Evolutionary conservation across 345 rosid species (phyloP), one percentile per base, ranked within the genome.

Genomic region (Eutrema japonicum): DNA sequence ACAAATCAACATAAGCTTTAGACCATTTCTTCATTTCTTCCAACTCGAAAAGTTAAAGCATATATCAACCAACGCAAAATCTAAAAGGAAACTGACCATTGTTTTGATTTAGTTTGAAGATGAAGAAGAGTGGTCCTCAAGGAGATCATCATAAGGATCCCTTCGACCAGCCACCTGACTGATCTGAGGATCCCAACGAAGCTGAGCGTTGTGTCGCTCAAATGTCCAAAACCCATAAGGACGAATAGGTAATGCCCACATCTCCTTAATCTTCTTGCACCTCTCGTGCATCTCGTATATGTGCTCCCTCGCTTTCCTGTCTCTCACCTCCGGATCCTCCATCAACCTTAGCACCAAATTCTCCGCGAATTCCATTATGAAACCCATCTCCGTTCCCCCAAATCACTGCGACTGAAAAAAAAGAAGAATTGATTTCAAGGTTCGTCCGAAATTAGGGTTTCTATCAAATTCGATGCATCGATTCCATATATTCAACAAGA

Each of bases 221-320:
- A 96, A 92, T 0, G 98, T 96, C 98, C 97, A 90, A 71, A 92
- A 92, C 3, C 99, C 99, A 40, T 96, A 92, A 35, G 99, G 99
- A 13, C 99, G 96, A 48, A 96, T 70, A 30, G 99, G 99, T 8
- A 70, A 86, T 66, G 88, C 89, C 98, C 98, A 92, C 98, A 92
- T 96, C 87, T 96, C 98, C 82, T 92, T 96, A 7, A 97, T 87
- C 85, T 88, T 96, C 36, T 78, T 78, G 81, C 98, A 92, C 66
- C 86, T 82, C 62, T 92, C 98, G 68, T 87, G 88, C 77, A 76
- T 38, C 7, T 82, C 60, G 69, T 96, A 96, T 27, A 96, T 29
- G 36, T 82, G 96, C 71, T 96, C 96, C 65, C 97, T 86, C 54
- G 90, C 89, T 49, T 83, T 89, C 75, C 77, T 73, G 56, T 90